Base-by-base conservation (phyloP, 805 yeast genomes). In the Wickerhamomyces bisporus region DNA sequence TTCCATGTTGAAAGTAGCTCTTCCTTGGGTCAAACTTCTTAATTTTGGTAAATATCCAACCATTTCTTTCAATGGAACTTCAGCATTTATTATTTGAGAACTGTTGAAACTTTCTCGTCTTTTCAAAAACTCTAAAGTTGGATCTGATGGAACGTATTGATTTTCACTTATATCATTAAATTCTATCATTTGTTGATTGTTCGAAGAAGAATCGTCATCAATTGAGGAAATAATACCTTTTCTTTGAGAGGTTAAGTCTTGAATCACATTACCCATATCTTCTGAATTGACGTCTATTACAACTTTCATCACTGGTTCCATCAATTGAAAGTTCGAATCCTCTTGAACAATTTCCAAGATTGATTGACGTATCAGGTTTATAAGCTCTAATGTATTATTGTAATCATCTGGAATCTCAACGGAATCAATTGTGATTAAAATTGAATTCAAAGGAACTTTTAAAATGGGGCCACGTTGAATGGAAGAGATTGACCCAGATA, bases 251-350 rank as follows among this genome's bases (percentile, higher is more conserved):
- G 86, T 79, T 36, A 93, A 62, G 55, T 93, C 98, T 49, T 86
- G 94, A 28, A 86, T 73, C 1, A 93, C 93, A 26, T 70, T 70
- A 16, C 98, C 98, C 47, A 91, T 61, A 41, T 82, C 85, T 39
- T 75, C 81, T 23, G 87, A 82, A 38, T 71, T 71, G 2, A 81
- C 81, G 36, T 70, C 73, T 1, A 93, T 78, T 7, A 68, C 68
- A 5, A 88, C 80, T 26, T 73, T 68, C 97, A 93, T 91, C 21
- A 84, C 69, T 0, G 98, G 98, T 60, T 93, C 98, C 58, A 91
- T 65, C 1, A 89, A 58, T 1, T 80, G 71, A 53, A 74, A 77
- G 2, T 58, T 47, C 0, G 38, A 13, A 2, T 42, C 34, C 6
- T 49, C 44, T 5, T 45, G 48, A 3, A 78, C 38, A 0, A 73